Evolutionary conservation across 2,329 filamentous ascomycete genomes (phyloP).

Genomic region (Aspergillus ochraceoroseus): DNA sequence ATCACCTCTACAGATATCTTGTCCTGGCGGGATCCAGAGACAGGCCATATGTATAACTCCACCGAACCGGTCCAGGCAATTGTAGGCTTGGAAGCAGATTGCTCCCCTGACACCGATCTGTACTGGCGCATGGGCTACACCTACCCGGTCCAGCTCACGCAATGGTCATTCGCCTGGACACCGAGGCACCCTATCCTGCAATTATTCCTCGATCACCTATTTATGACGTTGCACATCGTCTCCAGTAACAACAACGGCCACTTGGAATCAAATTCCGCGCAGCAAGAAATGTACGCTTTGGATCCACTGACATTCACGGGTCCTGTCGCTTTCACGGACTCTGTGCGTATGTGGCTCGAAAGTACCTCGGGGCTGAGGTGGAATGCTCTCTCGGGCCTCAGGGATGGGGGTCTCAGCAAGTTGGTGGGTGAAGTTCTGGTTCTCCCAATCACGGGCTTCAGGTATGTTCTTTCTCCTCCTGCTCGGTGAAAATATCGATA

Average conservation of each 20-base stretch:
- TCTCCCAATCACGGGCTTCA: constrained; percentile 35
- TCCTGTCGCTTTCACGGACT: constrained; percentile 30
- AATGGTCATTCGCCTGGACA: constrained; percentile 31
- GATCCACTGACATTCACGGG: constrained; percentile 32
- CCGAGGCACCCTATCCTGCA: constrained; percentile 28
- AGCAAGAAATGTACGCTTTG: constrained; percentile 17
- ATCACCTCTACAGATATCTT: constrained; percentile 23
- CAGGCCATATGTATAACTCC: constrained; percentile 20
- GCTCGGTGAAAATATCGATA: no score
- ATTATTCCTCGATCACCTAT: constrained; percentile 25
- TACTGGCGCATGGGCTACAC: constrained; percentile 37
- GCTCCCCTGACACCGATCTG: constrained; percentile 20
- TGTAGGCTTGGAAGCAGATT: constrained; percentile 34
- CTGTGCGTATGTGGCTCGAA: constrained; percentile 24
- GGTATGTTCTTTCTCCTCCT: constrained; percentile 17
- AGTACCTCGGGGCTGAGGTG: constrained; percentile 26
- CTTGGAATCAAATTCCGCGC: constrained; percentile 5
- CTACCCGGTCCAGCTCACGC: constrained; percentile 32
- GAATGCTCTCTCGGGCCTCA: constrained; percentile 30
- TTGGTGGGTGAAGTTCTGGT: constrained; percentile 31
- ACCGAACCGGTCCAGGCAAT: constrained; percentile 23
- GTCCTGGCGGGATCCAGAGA: constrained; percentile 28
- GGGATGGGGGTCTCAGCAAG: constrained; percentile 30
- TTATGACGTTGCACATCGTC: constrained; percentile 8
- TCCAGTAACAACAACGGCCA: neutral